These are phyloP conservation scores for Apiotrichum veenhuisii DNA, from an alignment of 1,284 basidiomycete genomes.

Conservation along the genomic window DNA sequence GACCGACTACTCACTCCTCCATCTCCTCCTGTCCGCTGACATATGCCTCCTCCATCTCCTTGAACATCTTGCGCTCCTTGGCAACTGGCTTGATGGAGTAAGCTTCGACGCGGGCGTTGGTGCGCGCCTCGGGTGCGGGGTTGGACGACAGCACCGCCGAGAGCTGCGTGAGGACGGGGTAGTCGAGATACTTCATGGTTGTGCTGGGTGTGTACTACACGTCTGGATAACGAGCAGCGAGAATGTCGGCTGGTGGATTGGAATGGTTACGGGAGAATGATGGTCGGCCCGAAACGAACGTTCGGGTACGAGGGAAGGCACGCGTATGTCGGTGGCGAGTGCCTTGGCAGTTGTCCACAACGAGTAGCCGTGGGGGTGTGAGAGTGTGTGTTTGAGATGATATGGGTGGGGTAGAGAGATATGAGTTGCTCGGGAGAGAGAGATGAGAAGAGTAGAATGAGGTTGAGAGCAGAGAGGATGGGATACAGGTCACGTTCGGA, in stretches of 20 bases:
- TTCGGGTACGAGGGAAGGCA: too few relatives aligned
- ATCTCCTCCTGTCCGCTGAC: conserved; percentile 49
- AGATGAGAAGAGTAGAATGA: conserved; percentile 1
- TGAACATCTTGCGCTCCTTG: conserved; percentile 95
- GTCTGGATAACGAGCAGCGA: conserved; percentile 1
- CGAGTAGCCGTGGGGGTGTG: too few relatives aligned
- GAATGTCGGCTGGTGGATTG: neutral
- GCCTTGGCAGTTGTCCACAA: too few relatives aligned
- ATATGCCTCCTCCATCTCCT: conserved; percentile 81
- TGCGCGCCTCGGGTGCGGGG: conserved; percentile 78
- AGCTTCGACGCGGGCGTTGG: conserved; percentile 90
- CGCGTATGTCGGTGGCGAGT: too few relatives aligned
- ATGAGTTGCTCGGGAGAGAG: too few relatives aligned
- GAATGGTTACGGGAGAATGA: neutral
- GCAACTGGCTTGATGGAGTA: conserved; percentile 98
- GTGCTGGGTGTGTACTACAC: neutral
- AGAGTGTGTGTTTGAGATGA: too few relatives aligned
- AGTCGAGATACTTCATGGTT: conserved; percentile 86
- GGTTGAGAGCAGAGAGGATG: conserved; percentile 10
- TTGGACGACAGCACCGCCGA: conserved; percentile 67
- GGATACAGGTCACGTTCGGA: neutral
- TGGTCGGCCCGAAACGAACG: too few relatives aligned
- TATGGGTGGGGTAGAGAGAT: too few relatives aligned
- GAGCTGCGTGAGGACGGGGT: conserved; percentile 71
- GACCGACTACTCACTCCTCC: conserved; percentile 42